phyloP scores from a whole-genome alignment of 805 yeast genomes.

The Geotrichum ghanense region DNA sequence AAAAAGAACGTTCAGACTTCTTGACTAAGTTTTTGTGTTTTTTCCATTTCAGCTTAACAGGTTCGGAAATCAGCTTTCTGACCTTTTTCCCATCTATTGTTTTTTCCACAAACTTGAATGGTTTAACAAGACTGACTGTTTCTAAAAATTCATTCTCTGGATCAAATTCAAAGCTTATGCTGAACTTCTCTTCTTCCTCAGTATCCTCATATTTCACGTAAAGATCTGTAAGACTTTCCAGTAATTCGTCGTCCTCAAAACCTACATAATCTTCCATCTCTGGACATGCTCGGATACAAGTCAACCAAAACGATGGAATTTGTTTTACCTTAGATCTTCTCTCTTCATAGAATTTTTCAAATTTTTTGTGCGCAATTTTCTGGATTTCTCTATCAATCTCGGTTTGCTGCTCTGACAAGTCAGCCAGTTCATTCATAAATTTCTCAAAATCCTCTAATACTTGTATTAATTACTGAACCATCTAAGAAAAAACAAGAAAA shows the following conservation, averaged over 20 bases:
- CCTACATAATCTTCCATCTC: conserved; percentile 63
- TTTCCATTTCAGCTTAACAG: conserved; percentile 62
- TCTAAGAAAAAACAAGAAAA: too few relatives aligned
- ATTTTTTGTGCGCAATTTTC: conserved; percentile 21
- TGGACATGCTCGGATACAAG: conserved; percentile 72
- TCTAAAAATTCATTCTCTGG: conserved; percentile 35
- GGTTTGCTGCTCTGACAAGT: not conserved
- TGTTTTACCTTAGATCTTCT: conserved; percentile 41
- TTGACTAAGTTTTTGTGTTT: conserved; percentile 43
- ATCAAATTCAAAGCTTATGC: conserved; percentile 49
- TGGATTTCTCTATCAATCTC: not conserved
- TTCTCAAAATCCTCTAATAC: not conserved
- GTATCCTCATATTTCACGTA: conserved; percentile 36
- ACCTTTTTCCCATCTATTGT: conserved; percentile 26
- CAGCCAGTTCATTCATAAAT: not conserved
- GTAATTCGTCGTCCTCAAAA: conserved; percentile 63
- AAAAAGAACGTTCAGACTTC: conserved; percentile 47
- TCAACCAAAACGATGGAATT: conserved; percentile 79
- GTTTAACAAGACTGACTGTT: conserved; percentile 50
- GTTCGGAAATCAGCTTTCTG: conserved; percentile 38
- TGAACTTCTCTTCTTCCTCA: conserved; percentile 42
- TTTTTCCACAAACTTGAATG: conserved; percentile 30
- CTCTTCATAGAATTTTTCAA: conserved; percentile 45
- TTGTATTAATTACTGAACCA: too few relatives aligned
- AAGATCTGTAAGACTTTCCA: conserved; percentile 57